Evolutionary conservation across 75 land plant species (phyloP).

Genomic region (Pinus albicaulis): DNA sequence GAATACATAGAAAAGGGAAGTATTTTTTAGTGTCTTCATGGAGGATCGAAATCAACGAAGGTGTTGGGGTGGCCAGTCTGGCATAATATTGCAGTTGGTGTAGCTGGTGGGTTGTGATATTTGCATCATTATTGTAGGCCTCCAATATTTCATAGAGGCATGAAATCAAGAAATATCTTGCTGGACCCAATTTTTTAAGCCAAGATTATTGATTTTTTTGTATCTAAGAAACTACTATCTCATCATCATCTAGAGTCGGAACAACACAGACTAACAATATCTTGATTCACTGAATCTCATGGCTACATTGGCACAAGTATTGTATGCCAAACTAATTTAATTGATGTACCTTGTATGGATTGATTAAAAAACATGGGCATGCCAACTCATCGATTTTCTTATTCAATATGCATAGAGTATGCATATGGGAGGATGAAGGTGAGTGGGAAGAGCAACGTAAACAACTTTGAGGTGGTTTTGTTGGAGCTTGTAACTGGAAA

Average conservation of each 20-base stretch:
- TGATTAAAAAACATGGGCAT: not conserved
- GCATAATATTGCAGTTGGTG: constrained; percentile 18
- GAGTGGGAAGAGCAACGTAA: constrained; percentile 16
- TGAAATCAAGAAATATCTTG: constrained; percentile 28
- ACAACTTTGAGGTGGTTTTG: constrained; percentile 22
- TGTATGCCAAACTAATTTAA: not conserved
- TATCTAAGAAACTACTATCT: constrained; percentile 13
- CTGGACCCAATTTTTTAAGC: constrained; percentile 26
- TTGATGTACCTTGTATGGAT: not conserved
- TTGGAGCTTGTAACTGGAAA: constrained; percentile 18
- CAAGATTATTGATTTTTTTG: constrained; percentile 22
- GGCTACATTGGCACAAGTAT: constrained; percentile 42
- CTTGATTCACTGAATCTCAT: constrained; percentile 23
- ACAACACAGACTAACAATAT: constrained; percentile 2
- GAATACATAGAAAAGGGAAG: constrained; percentile 83
- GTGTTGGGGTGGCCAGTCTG: constrained; percentile 4
- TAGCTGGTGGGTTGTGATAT: constrained; percentile 24
- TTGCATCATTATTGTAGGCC: constrained; percentile 20
- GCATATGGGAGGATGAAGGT: constrained; percentile 10
- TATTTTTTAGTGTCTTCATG: constrained; percentile 66
- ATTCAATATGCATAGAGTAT: constrained; percentile 5
- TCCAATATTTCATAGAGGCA: constrained; percentile 24
- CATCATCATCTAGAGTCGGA: not conserved
- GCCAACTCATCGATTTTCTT: not conserved
- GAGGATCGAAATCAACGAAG: not conserved